Evolutionary conservation across 2,329 filamentous ascomycete genomes (phyloP).

Genomic region (Colletotrichum lindemuthianum): DNA sequence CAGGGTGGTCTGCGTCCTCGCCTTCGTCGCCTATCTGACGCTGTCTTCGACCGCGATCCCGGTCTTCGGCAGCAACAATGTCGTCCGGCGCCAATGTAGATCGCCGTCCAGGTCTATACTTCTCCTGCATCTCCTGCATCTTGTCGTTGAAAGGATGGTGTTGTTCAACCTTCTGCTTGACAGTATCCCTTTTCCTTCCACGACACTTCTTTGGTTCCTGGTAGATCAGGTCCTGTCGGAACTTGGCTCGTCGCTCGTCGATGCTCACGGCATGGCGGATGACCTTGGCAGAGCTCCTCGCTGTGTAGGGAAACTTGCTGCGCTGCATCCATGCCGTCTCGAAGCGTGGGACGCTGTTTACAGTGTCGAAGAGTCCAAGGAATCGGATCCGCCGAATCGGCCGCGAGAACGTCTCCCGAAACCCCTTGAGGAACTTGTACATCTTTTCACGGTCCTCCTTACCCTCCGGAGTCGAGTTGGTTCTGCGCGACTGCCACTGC

Average conservation of each 20-base stretch:
- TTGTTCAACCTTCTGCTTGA: constrained; percentile 37
- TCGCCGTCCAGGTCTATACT: constrained; percentile 45
- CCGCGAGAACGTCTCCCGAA: constrained; percentile 82
- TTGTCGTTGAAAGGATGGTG: constrained; percentile 37
- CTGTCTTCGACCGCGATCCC: constrained; percentile 13
- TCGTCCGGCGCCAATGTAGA: constrained; percentile 32
- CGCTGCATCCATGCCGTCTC: constrained; percentile 82
- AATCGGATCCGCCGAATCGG: constrained; percentile 80
- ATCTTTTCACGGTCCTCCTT: constrained; percentile 66
- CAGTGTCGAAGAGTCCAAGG: constrained; percentile 83
- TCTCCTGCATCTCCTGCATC: constrained; percentile 45
- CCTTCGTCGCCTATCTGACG: constrained; percentile 7
- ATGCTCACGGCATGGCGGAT: constrained; percentile 77
- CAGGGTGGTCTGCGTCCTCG: constrained; percentile 45
- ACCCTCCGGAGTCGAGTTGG: constrained; percentile 48
- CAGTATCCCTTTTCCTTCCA: constrained; percentile 37
- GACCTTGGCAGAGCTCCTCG: constrained; percentile 65
- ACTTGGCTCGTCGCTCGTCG: constrained; percentile 77
- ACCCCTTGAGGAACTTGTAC: constrained; percentile 80
- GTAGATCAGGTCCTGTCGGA: constrained; percentile 75
- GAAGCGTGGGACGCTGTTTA: constrained; percentile 82
- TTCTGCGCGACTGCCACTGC: constrained; percentile 73
- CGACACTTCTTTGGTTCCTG: constrained; percentile 49
- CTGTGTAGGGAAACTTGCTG: constrained; percentile 78
- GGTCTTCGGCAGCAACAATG: constrained; percentile 26